Percentiles rank a stretch among this genome's conserved stretches.
Conservation (phyloP, 805 yeast genomes). For the Priceomyces haplophilus region DNA sequence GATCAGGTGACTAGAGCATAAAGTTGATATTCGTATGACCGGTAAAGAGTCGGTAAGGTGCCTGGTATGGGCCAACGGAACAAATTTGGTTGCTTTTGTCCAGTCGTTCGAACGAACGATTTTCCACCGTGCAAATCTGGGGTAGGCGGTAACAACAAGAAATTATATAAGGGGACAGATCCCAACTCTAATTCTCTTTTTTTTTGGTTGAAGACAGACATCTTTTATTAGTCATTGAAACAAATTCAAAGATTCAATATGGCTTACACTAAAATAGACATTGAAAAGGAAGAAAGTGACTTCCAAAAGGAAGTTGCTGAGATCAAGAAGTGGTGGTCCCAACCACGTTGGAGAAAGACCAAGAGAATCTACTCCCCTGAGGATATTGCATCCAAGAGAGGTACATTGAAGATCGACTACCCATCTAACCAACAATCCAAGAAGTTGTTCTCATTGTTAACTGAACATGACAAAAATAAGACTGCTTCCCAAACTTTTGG, state of each 20-base stretch:
- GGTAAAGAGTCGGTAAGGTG: not conserved
- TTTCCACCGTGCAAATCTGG: slow-evolving; percentile 5
- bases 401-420: slow-evolving; percentile 67
- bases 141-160: not conserved
- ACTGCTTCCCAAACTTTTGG: slow-evolving; percentile 89
- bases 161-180: slow-evolving; percentile 3
- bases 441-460: slow-evolving; percentile 68
- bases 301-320: slow-evolving; percentile 69
- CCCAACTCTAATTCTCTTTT: not conserved
- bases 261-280: slow-evolving; percentile 58
- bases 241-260: slow-evolving; percentile 14
- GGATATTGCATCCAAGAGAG: slow-evolving; percentile 87
- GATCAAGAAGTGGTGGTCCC: slow-evolving; percentile 86
- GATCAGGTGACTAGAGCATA: not conserved
- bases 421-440: slow-evolving; percentile 80
- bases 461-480: slow-evolving; percentile 67
- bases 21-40: not conserved
- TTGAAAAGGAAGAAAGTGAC: slow-evolving; percentile 58
- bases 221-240: not conserved
- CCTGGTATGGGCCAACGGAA: slow-evolving; percentile 5
- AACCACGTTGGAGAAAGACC: slow-evolving; percentile 87
- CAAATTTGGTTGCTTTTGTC: not conserved
- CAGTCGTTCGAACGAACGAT: not conserved
- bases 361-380: slow-evolving; percentile 85
- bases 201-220: not conserved